Evolutionary conservation across 2,329 filamentous ascomycete genomes (phyloP), one percentile per base, ranked within the genome.

Genomic region (Aureobasidium pullulans): DNA sequence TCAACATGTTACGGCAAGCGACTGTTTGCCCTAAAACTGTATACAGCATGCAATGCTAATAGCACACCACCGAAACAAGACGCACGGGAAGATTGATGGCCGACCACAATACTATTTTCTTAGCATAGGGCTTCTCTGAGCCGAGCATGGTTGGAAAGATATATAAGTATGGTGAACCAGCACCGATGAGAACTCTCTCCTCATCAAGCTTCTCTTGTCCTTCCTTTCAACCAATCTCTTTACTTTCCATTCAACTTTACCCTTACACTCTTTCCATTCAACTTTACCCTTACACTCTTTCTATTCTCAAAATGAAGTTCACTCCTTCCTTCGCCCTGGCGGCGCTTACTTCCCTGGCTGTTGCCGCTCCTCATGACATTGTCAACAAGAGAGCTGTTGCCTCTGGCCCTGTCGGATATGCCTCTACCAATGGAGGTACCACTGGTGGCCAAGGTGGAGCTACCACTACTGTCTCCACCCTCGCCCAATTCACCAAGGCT

Each of bases 371-470:
- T 37, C 37, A 32, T 15, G 8, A 57, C 11, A 37, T n/a, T 15
- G 15, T 32, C 46, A 19, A 48, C 46, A 48, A 34, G 31, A 48
- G n/a, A 36, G 52, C 23, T 19, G 37, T 39, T 36, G 52, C 52
- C 15, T 57, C 52, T 57, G 31, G 37, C 6, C 64, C 65, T 16
- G 50, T 66, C 32, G 67, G 67, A 43, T 69, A 66, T 43, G 67
- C 67, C 39, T 63, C 64, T 42, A 60, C 61, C 59, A 68, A 69
- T 57, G 66, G 67, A 34, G 67, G 73, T 32, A 78, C 76, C 0
- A 79, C 75, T 13, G 78, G 78, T 62, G 77, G 78, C 60, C 72
- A 73, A n/a, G 73, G 71, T 40, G 77, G 76, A 13, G 67, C 69
- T 34, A 72, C 72, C 8, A 76, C 73, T 19, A 80, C 77, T 1